Evolutionary conservation across 2,329 filamentous ascomycete genomes (phyloP).

Genomic region (Venturia effusa): DNA sequence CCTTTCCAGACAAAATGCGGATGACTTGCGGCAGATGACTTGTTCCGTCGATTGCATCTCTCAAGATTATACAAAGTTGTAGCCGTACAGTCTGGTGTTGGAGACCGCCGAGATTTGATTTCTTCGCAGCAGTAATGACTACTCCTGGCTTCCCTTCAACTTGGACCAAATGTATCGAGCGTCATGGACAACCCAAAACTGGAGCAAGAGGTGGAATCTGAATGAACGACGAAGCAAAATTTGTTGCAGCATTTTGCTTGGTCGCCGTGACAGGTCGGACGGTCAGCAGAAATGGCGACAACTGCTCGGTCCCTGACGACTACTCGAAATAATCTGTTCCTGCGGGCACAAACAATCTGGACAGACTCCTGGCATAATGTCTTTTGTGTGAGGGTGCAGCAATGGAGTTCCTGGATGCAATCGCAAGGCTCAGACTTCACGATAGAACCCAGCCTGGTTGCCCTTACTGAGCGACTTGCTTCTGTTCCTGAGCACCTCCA

Average conservation of each 20-base stretch:
- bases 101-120: too few relatives aligned
- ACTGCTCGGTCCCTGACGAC: not conserved
- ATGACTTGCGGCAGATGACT: too few relatives aligned
- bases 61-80: not conserved
- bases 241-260: not conserved
- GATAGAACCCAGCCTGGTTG: not conserved
- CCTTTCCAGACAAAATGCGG: too few relatives aligned
- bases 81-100: not conserved
- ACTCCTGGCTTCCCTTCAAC: not conserved
- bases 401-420: too few relatives aligned
- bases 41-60: too few relatives aligned
- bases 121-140: not conserved
- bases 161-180: not conserved
- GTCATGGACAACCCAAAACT: not conserved
- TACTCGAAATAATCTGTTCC: not conserved
- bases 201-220: not conserved
- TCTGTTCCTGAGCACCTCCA: not conserved
- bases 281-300: not conserved
- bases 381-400: not conserved
- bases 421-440: too few relatives aligned
- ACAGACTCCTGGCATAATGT: not conserved
- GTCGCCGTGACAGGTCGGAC: not conserved
- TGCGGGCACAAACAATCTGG: not conserved
- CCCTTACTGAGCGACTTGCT: not conserved
- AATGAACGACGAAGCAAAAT: not conserved